phyloP scores from a whole-genome alignment of 2,329 filamentous ascomycete genomes.

The Lojkania enalia region DNA sequence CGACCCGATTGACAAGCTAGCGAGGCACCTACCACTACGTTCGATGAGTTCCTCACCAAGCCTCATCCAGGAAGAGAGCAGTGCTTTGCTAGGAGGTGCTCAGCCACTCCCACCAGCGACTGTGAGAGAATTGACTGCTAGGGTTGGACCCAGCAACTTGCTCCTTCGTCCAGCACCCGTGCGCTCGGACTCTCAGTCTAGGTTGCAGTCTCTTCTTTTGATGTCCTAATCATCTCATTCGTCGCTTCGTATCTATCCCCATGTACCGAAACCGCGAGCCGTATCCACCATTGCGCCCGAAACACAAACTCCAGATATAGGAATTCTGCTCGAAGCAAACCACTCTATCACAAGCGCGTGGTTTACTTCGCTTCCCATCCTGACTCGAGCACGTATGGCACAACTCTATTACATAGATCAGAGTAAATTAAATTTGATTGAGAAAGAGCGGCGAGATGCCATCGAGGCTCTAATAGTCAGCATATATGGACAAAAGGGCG shows the following conservation, averaged over 20 bases:
- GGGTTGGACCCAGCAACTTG: neutral
- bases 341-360: neutral
- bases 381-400: neutral
- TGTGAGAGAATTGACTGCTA: neutral
- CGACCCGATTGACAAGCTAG: neutral
- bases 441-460: neutral
- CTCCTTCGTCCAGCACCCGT: neutral
- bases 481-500: neutral
- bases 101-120: neutral
- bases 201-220: no score
- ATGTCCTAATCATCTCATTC: no score
- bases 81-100: no score
- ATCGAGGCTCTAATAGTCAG: neutral
- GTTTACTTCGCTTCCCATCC: neutral
- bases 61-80: no score
- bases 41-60: no score
- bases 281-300: neutral
- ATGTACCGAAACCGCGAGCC: neutral
- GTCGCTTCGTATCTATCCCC: neutral
- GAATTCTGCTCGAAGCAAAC: neutral
- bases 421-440: neutral
- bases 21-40: neutral
- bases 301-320: neutral
- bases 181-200: no score
- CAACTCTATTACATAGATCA: neutral